Evolutionary conservation across 352 stramenopile species (phyloP).

Genomic region (Globisporangium nagaii): DNA sequence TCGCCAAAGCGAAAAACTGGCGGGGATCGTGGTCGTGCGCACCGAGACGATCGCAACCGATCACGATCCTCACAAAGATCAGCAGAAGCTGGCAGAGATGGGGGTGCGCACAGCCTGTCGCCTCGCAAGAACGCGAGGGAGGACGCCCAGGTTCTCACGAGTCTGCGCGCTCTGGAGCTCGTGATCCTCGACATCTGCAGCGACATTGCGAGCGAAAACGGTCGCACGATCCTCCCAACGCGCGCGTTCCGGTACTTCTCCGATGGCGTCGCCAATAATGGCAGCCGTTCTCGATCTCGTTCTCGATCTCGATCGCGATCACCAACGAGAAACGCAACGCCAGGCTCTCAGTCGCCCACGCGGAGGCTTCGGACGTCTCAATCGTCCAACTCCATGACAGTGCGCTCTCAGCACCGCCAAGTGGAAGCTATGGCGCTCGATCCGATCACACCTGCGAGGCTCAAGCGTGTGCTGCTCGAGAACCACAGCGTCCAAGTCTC

Average conservation of each 20-base stretch:
- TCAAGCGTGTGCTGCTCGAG: constrained; percentile 30
- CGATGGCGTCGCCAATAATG: not conserved
- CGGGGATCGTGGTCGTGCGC: not conserved
- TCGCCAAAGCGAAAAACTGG: not conserved
- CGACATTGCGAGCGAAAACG: constrained; percentile 13
- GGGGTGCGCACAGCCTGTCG: not conserved
- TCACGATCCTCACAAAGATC: not conserved
- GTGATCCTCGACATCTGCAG: constrained; percentile 25
- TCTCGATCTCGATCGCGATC: not conserved
- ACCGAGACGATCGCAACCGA: not conserved
- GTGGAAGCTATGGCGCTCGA: constrained; percentile 15
- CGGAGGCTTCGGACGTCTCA: not conserved
- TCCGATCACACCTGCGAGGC: constrained; percentile 26
- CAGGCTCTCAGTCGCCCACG: not conserved
- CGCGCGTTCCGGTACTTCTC: constrained; percentile 26
- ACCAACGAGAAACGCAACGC: not conserved
- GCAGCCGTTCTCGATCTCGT: not conserved
- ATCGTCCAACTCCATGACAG: not conserved
- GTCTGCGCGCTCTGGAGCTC: constrained; percentile 28
- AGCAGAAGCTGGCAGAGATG: not conserved
- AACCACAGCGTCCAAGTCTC: constrained; percentile 28
- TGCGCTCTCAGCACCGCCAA: constrained; percentile 10
- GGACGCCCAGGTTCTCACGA: constrained; percentile 13
- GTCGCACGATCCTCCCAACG: constrained; percentile 16
- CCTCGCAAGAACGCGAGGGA: not conserved